Percentiles rank a stretch among this genome's conserved stretches.
Conservation (phyloP, 1,284 basidiomycete genomes). For the Cerrena zonata region DNA sequence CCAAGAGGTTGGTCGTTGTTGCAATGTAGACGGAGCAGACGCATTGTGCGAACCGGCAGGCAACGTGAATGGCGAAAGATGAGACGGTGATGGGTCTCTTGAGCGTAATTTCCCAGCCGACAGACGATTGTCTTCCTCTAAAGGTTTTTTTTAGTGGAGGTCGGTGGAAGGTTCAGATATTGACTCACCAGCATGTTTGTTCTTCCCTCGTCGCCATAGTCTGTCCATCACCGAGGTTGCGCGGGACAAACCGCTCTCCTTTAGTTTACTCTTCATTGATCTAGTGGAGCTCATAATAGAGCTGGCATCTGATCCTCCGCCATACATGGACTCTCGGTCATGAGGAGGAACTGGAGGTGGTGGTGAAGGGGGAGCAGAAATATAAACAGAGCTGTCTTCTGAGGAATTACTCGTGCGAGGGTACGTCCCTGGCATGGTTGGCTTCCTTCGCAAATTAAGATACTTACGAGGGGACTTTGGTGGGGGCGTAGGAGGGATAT, state of each 20-base stretch:
- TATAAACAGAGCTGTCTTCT: constrained; percentile 28
- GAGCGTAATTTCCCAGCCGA: constrained; percentile 4
- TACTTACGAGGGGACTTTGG: constrained; percentile 25
- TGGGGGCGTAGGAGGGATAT: constrained; percentile 19
- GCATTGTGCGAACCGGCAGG: constrained; percentile 3
- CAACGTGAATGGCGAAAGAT: constrained; percentile 12
- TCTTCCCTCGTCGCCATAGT: constrained; percentile 24
- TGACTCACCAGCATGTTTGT: constrained; percentile 14
- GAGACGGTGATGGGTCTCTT: constrained; percentile 9
- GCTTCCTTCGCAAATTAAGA: constrained; percentile 23
- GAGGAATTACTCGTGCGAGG: constrained; percentile 29
- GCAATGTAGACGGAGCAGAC: background rate
- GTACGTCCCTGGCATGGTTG: constrained; percentile 22
- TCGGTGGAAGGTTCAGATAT: constrained; percentile 14
- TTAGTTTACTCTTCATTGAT: constrained; percentile 26
- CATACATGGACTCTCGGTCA: constrained; percentile 9
- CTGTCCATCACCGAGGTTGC: constrained; percentile 29
- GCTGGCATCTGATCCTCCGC: constrained; percentile 17
- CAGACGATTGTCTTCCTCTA: constrained; percentile 11
- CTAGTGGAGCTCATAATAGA: constrained; percentile 22
- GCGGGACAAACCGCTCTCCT: constrained; percentile 21
- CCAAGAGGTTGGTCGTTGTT: constrained; percentile 20
- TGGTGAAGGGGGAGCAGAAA: constrained; percentile 28
- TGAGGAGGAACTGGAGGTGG: constrained; percentile 16
- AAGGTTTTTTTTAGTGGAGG: too few relatives aligned